These are phyloP conservation scores for Spinacia oleracea DNA, from an alignment of 179 eudicot species.

Conservation along the genomic window DNA sequence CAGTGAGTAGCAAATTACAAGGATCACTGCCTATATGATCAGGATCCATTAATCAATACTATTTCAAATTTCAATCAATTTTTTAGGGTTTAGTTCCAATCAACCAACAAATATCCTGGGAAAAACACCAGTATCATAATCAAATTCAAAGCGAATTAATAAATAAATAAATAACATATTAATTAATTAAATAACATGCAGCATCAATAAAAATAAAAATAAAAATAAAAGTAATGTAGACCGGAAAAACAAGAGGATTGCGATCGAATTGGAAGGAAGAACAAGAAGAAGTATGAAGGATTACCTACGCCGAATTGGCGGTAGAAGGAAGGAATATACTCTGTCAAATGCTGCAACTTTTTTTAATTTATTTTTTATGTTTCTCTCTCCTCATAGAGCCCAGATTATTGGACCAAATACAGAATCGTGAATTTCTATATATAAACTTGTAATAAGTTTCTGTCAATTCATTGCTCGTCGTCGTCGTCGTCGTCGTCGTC, in stretches of 20 bases:
- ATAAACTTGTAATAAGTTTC: too few relatives aligned
- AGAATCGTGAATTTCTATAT: background rate
- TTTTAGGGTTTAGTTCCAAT: too few relatives aligned
- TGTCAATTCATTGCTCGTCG: background rate
- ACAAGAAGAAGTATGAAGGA: background rate
- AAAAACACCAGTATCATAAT: too few relatives aligned
- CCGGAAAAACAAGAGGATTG: too few relatives aligned
- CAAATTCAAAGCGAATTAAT: too few relatives aligned
- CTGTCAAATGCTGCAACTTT: background rate
- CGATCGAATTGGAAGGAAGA: too few relatives aligned
- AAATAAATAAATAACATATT: too few relatives aligned
- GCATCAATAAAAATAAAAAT: too few relatives aligned
- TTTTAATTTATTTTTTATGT: background rate
- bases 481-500: too few relatives aligned
- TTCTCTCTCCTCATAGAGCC: background rate
- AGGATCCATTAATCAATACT: slow-evolving; percentile 39
- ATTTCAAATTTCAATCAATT: background rate
- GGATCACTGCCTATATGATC: slow-evolving; percentile 49
- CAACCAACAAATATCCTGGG: too few relatives aligned
- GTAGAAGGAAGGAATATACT: background rate
- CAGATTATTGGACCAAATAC: slow-evolving; percentile 1
- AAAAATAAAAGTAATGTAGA: too few relatives aligned
- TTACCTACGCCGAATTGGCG: background rate
- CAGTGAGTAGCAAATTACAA: slow-evolving; percentile 26
- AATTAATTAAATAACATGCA: too few relatives aligned